Evolutionary conservation across 805 yeast species (phyloP), one percentile per base, ranked within the genome.

Genomic region (Starmerella etchellsii): DNA sequence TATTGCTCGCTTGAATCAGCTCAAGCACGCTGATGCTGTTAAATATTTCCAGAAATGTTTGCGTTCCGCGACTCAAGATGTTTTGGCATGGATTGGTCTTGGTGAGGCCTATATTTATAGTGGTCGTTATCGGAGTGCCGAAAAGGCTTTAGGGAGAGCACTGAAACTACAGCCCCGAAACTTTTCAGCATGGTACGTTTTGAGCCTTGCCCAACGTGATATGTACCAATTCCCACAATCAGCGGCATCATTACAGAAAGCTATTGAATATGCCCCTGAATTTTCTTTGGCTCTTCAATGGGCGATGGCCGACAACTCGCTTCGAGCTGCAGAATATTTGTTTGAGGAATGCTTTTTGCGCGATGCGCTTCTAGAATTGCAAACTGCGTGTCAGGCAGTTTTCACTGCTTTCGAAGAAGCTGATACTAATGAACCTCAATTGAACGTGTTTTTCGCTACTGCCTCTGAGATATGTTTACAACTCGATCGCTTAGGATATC

Each of bases 61-160:
- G 36, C 69, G 96, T 46, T 63, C 80, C 48, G 65, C 76, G 32
- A 48, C 54, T 39, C 15, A 18, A 8, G 96, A 91, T 59, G 57
- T 72, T 1, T 78, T 81, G 48, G 78, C 94, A 2, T 88, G 97
- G 96, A 66, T 81, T 23, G 95, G 95, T 1, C 64, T 91, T n/a
- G 98, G 98, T n/a, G 97, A 91, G 57, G 88, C 95, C 0, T 91
- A 91, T 58, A 66, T 71, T 40, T 72, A 76, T 21, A 74, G 91
- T 58, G 98, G 98, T 2, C 69, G 95, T 46, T 64, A 78, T 33
- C 87, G 82, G 41, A 94, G 97, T 2, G 83, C 95, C 0, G 66
- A 72, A 9, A 85, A 81, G 58, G 96, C 91, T 1, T 81, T 85
- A 52, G 66, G 65, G 24, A 76, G 75, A 43, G 83, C 87, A 0